phyloP scores from a whole-genome alignment of 2,329 filamentous ascomycete species.

The Ascosphaera apis region DNA sequence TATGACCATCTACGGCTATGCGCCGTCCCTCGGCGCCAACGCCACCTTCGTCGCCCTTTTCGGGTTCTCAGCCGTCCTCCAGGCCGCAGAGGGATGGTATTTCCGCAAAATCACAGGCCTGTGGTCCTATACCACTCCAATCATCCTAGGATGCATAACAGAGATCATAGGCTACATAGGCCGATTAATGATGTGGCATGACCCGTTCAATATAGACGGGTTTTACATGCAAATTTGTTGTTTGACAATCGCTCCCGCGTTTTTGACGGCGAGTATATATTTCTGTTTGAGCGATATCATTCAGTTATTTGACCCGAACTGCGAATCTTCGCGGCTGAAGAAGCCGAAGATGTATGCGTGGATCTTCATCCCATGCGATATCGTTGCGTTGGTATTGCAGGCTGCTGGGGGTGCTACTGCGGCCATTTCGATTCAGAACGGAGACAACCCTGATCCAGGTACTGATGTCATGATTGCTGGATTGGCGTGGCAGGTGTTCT shows the following conservation, averaged over 20 bases:
- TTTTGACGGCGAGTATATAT: constrained; percentile 41
- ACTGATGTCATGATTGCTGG: constrained; percentile 20
- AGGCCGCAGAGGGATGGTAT: constrained; percentile 14
- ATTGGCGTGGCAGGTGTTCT: constrained; percentile 19
- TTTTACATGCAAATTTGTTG: constrained; percentile 46
- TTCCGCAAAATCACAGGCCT: constrained; percentile 13
- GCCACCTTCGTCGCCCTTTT: constrained; percentile 21
- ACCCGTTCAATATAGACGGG: constrained; percentile 34
- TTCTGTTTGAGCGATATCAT: constrained; percentile 31
- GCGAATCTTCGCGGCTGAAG: constrained; percentile 18
- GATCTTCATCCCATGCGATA: constrained; percentile 20
- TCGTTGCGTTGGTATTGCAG: constrained; percentile 21
- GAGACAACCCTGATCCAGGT: constrained; percentile 9
- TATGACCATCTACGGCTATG: constrained; percentile 21
- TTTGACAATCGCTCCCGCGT: constrained; percentile 33
- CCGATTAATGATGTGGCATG: constrained; percentile 31
- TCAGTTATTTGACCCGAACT: constrained; percentile 13
- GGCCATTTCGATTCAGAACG: constrained; percentile 5
- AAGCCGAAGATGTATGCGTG: constrained; percentile 13
- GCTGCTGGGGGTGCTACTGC: constrained; percentile 19
- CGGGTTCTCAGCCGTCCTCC: constrained; percentile 17
- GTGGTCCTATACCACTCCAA: constrained; percentile 20
- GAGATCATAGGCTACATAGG: constrained; percentile 42
- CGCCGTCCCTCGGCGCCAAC: constrained; percentile 20
- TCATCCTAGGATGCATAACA: constrained; percentile 32